These are phyloP conservation scores for Tubosaeta sp. DNA, from an alignment of 768 basidiomycete species.

Conservation along the genomic window DNA sequence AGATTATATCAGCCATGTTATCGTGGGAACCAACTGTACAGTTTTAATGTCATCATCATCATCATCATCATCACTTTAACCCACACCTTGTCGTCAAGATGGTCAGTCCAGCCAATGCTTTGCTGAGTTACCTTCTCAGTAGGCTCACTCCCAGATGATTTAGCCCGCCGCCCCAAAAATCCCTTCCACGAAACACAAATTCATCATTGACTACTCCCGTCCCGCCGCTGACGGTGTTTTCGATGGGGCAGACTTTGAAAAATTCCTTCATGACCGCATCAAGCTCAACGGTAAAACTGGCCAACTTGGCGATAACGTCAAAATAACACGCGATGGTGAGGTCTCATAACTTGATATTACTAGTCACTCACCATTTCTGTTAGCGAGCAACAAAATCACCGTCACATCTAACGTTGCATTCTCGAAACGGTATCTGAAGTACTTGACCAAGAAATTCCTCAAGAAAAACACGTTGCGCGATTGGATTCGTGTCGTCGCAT, in stretches of 20 bases:
- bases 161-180: conserved; percentile 58
- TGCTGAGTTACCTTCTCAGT: conserved; percentile 92
- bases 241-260: conserved; percentile 67
- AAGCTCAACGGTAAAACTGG: conserved; percentile 92
- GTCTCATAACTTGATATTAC: conserved; percentile 13
- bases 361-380: conserved; percentile 2
- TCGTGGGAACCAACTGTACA: conserved; percentile 47
- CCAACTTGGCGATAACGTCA: conserved; percentile 85
- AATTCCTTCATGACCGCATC: conserved; percentile 90
- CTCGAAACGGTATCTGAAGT: conserved; percentile 98
- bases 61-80: not conserved
- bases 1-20: conserved; percentile 6
- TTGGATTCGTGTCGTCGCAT: conserved; percentile 97
- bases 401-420: conserved; percentile 84
- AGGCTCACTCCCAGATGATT: conserved; percentile 58
- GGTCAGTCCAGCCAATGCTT: conserved; percentile 77
- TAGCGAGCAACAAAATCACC: conserved; percentile 78
- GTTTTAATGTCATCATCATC: conserved; percentile 31
- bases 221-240: conserved; percentile 65
- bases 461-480: conserved; percentile 96
- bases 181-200: conserved; percentile 63
- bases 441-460: conserved; percentile 98
- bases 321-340: conserved; percentile 80
- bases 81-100: conserved; percentile 39
- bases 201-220: conserved; percentile 80